Conservation (phyloP, 2,329 filamentous ascomycete genomes). For the Epichloe elymi region DNA sequence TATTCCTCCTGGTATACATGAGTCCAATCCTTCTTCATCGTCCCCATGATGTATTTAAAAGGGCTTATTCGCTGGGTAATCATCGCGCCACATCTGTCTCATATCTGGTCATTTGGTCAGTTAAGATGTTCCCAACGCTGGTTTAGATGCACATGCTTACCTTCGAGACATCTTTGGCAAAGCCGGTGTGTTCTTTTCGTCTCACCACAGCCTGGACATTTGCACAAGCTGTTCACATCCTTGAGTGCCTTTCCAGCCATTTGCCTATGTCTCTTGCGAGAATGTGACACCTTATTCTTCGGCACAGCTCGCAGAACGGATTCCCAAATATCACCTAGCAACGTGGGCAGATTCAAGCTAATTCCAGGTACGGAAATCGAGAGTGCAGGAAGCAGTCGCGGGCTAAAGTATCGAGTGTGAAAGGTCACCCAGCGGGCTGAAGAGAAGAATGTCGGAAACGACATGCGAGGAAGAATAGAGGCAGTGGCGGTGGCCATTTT, state of each 20-base stretch:
- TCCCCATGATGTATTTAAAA: conserved; percentile 12
- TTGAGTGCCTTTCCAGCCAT: conserved; percentile 92
- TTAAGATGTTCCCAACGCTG: not conserved
- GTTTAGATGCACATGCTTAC: conserved; percentile 35
- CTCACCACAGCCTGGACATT: conserved; percentile 78
- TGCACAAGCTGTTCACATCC: conserved; percentile 77
- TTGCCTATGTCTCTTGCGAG: conserved; percentile 84
- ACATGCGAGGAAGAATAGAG: conserved; percentile 43
- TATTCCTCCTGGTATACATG: conserved; percentile 16
- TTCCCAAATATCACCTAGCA: conserved; percentile 84
- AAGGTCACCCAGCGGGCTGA: conserved; percentile 30
- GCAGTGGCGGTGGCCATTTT: conserved; percentile 14
- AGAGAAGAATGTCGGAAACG: conserved; percentile 26
- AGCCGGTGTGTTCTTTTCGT: conserved; percentile 79
- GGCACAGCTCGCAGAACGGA: conserved; percentile 83
- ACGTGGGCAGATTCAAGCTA: conserved; percentile 37
- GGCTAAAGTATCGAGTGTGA: conserved; percentile 31
- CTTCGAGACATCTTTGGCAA: conserved; percentile 74
- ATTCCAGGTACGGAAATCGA: conserved; percentile 48
- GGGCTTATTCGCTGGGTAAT: conserved; percentile 22
- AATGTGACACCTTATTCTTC: conserved; percentile 97
- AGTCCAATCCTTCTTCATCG: conserved; percentile 7
- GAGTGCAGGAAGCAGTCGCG: conserved; percentile 38
- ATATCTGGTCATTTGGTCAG: conserved; percentile 24
- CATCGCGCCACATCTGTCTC: conserved; percentile 29